These are phyloP conservation scores for Chytriomyces sp. DNA, from an alignment of 192 early-diverging fungal genomes.

Conservation along the genomic window DNA sequence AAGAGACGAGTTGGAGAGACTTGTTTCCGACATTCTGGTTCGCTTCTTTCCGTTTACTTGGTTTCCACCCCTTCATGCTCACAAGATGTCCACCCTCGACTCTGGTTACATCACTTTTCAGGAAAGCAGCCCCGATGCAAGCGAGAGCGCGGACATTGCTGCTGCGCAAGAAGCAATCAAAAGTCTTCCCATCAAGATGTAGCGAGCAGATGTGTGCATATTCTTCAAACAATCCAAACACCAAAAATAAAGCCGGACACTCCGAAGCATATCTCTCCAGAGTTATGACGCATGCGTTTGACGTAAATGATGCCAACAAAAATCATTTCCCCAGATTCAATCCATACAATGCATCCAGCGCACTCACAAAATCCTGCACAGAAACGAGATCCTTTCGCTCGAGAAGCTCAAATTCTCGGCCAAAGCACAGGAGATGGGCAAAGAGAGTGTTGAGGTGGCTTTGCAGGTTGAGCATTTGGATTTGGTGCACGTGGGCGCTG, in stretches of 20 bases:
- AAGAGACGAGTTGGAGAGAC: slow-evolving; percentile 41
- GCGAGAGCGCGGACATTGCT: slow-evolving; percentile 27
- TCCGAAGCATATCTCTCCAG: too few species aligned
- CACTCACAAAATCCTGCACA: slow-evolving; percentile 75
- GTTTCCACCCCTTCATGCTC: neutral
- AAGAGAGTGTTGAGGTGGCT: slow-evolving; percentile 94
- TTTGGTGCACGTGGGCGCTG: slow-evolving; percentile 84
- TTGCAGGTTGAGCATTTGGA: slow-evolving; percentile 82
- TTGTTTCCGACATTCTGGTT: slow-evolving; percentile 28
- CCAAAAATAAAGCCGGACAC: too few species aligned
- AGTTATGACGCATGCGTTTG: too few species aligned
- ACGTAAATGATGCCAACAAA: too few species aligned
- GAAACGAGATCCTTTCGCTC: slow-evolving; percentile 86
- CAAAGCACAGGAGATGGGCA: slow-evolving; percentile 94
- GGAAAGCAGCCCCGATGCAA: slow-evolving; percentile 14
- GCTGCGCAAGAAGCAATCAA: slow-evolving; percentile 34
- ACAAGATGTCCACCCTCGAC: neutral
- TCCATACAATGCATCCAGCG: slow-evolving; percentile 29
- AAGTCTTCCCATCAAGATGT: neutral
- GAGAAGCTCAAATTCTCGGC: slow-evolving; percentile 88
- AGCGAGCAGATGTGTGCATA: too few species aligned
- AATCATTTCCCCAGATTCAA: neutral
- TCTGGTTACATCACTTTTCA: neutral
- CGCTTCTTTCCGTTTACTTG: neutral
- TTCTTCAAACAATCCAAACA: too few species aligned